These are phyloP conservation scores for Aaosphaeria arxii DNA, from an alignment of 2,329 filamentous ascomycete species.

Conservation along the genomic window DNA sequence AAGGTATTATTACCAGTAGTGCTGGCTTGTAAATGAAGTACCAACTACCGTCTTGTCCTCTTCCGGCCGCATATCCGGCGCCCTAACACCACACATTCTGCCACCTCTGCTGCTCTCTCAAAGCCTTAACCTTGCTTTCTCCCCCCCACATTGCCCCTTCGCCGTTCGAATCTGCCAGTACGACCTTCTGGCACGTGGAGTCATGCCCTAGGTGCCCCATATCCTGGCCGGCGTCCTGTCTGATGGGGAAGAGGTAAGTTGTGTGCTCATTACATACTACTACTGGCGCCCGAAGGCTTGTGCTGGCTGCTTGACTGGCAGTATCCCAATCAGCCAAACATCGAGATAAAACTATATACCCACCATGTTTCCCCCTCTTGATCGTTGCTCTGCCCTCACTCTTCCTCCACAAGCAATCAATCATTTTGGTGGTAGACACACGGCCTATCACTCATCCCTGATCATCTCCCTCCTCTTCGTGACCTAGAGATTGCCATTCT, in stretches of 20 bases:
- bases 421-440: slow-evolving; percentile 13
- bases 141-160: slow-evolving; percentile 3
- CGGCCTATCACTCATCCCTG: slow-evolving; percentile 10
- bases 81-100: slow-evolving; percentile 10
- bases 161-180: slow-evolving; percentile 17
- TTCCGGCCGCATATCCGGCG: slow-evolving; percentile 1
- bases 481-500: neutral
- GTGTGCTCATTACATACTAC: slow-evolving; percentile 18
- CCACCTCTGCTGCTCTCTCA: slow-evolving; percentile 7
- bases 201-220: slow-evolving; percentile 19
- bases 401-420: slow-evolving; percentile 18
- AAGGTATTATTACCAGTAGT: no score
- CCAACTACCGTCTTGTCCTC: slow-evolving; percentile 9
- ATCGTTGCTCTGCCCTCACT: neutral
- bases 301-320: slow-evolving; percentile 4
- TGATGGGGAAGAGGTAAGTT: slow-evolving; percentile 28
- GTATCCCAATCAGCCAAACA: slow-evolving; percentile 17
- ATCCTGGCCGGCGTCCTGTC: slow-evolving; percentile 9
- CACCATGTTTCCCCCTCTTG: slow-evolving; percentile 22
- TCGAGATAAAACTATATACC: slow-evolving; percentile 21
- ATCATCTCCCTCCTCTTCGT: neutral
- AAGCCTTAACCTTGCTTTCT: slow-evolving; percentile 1
- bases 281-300: slow-evolving; percentile 12
- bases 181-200: slow-evolving; percentile 27
- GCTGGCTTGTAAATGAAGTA: slow-evolving; percentile 28